Conservation (phyloP, 306 rosid species). For the Potentilla sterilis region DNA sequence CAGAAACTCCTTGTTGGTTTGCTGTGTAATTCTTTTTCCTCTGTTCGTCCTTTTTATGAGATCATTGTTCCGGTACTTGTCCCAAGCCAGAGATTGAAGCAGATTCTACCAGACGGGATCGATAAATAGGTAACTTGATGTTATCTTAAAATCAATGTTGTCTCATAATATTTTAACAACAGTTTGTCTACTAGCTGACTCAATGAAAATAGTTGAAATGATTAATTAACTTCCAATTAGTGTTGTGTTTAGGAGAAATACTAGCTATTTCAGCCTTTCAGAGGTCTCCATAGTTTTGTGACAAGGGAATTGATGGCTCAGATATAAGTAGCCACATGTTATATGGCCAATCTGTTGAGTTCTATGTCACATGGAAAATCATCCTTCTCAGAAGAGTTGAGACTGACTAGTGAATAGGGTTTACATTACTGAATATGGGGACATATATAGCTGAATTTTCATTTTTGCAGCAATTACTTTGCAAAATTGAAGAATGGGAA, state of each 20-base stretch:
- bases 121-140: background rate
- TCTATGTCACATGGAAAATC: background rate
- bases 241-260: background rate
- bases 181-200: background rate
- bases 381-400: background rate
- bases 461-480: too few species aligned
- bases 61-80: background rate
- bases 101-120: background rate
- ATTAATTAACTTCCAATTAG: background rate
- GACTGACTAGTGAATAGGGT: too few species aligned
- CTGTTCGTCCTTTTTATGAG: background rate
- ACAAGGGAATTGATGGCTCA: background rate
- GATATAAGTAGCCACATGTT: background rate
- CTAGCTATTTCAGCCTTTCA: background rate
- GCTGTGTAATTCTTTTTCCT: background rate
- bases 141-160: background rate
- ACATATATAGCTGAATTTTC: too few species aligned
- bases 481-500: too few species aligned
- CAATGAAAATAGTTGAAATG: background rate
- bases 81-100: background rate
- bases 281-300: background rate
- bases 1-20: background rate
- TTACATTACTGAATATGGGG: too few species aligned
- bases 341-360: too few species aligned
- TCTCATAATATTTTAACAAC: background rate